These are phyloP conservation scores for Coelastrella sp. DNA, from an alignment of 139 green algal genomes.

Conservation along the genomic window DNA sequence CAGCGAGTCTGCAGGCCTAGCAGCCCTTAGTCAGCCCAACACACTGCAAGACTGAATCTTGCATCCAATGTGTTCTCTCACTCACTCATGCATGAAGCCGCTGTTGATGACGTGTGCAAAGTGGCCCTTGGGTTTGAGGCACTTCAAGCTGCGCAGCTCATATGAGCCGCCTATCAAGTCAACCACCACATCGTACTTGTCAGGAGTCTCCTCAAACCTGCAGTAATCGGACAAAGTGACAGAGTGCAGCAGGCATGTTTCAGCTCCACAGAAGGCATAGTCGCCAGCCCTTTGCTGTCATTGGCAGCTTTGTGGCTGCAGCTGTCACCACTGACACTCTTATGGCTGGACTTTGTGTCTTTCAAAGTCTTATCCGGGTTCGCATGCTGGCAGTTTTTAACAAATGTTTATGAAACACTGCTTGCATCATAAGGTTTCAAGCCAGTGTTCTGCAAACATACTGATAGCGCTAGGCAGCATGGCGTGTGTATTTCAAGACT, in stretches of 20 bases:
- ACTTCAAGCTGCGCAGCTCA: constrained; percentile 47
- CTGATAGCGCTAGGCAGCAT: neutral
- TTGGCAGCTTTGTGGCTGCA: no score
- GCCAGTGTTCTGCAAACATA: neutral
- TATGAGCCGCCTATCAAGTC: constrained; percentile 54
- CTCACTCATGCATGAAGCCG: constrained; percentile 21
- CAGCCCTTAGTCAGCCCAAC: neutral
- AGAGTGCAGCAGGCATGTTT: neutral
- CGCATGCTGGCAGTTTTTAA: no score
- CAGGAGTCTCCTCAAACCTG: constrained; percentile 39
- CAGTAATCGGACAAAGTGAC: neutral
- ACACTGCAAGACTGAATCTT: neutral
- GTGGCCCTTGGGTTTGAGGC: neutral
- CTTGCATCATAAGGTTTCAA: neutral
- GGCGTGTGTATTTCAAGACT: neutral
- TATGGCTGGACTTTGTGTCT: no score
- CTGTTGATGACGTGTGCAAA: constrained; percentile 36
- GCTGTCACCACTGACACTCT: no score
- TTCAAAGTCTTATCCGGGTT: no score
- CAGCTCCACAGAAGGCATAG: neutral
- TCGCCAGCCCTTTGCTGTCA: neutral
- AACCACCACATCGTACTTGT: constrained; percentile 55
- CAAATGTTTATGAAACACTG: no score
- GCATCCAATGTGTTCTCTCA: neutral
- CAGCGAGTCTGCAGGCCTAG: no score